Evolutionary conservation across 208 protist genomes (phyloP), one percentile per base, ranked within the genome.

Genomic region (Wallacemonas collosoma): DNA sequence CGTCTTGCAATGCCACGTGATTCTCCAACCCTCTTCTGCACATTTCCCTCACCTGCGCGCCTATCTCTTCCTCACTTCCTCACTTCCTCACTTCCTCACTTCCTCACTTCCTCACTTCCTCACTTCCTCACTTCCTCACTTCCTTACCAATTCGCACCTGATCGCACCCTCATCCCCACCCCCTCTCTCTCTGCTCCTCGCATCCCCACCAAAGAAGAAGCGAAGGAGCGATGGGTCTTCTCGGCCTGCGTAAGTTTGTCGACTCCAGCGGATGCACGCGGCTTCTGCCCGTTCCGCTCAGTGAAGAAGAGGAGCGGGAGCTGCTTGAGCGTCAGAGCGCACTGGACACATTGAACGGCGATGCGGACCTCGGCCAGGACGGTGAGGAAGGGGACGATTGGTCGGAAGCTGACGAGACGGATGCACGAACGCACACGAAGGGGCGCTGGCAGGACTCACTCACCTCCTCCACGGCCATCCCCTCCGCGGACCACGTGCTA

Each of bases 171-270:
- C 54, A 11, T 35, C 54, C 35, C 9, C 17, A 35, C 54, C 15
- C 54, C 15, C 15, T 4, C 17, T 64, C 39, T 62, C 47, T 43
- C 57, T 62, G 11, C 7, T 41, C 36, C 56, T 41, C 41, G 39
- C n/a, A 17, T 50, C 36, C 48, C 15, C 45, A 41, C 26, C 47
- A 26, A 26, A 26, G 26, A 57, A 57, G 0, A 57, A 57, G 15
- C 15, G 26, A 38, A 57, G 17, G 14, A 57, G 17, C 53, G 0
- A 95, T 95, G 90, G 90, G 90, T 66, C 77, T 95, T 73, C 67
- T 93, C 43, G 90, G 90, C 7, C 84, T 95, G 4, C 85, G 88
- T 44, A 93, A 91, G 77, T 95, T 95, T 69, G 88, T 95, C 43
- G 90, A 95, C 65, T 80, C 81, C 43, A 79, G 78, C 44, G 81